Conservation (phyloP, 805 yeast species). For the Lachancea sp. region DNA sequence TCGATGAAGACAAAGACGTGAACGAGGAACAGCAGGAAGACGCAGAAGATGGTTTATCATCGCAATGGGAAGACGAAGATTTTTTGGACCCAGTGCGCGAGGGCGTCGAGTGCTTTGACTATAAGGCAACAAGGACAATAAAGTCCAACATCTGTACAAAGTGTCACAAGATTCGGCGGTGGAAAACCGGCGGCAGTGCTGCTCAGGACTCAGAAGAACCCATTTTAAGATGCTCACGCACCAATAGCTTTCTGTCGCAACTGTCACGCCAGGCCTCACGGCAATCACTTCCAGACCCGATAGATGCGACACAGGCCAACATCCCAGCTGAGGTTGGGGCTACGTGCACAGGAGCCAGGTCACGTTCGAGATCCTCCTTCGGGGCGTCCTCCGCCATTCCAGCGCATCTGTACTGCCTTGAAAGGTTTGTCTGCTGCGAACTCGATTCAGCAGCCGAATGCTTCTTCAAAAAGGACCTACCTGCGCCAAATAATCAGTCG, state of each 20-base stretch:
- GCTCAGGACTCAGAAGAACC: slow-evolving; percentile 5
- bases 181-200: slow-evolving; percentile 4
- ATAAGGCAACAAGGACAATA: not conserved
- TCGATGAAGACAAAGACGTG: slow-evolving; percentile 11
- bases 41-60: slow-evolving; percentile 13
- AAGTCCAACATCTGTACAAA: slow-evolving; percentile 4
- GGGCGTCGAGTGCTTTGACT: slow-evolving; percentile 5
- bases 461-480: slow-evolving; percentile 7
- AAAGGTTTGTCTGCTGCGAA: slow-evolving; percentile 25
- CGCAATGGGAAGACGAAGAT: slow-evolving; percentile 17
- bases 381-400: slow-evolving; percentile 17
- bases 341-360: slow-evolving; percentile 1
- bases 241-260: slow-evolving; percentile 9
- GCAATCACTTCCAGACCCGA: slow-evolving; percentile 8
- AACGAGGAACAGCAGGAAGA: slow-evolving; percentile 15
- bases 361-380: slow-evolving; percentile 18
- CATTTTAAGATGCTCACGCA: slow-evolving; percentile 12
- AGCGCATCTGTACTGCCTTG: slow-evolving; percentile 27
- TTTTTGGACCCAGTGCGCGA: slow-evolving; percentile 11
- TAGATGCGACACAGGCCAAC: slow-evolving; percentile 5
- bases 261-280: slow-evolving; percentile 12
- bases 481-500: not conserved
- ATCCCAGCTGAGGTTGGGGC: slow-evolving; percentile 2
- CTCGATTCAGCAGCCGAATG: slow-evolving; percentile 18
- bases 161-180: slow-evolving; percentile 7